A percentile compares a stretch with the other conserved stretches of the same genome.
phyloP scores from a whole-genome alignment of 2,329 filamentous ascomycete species.

The Apiospora hydei region DNA sequence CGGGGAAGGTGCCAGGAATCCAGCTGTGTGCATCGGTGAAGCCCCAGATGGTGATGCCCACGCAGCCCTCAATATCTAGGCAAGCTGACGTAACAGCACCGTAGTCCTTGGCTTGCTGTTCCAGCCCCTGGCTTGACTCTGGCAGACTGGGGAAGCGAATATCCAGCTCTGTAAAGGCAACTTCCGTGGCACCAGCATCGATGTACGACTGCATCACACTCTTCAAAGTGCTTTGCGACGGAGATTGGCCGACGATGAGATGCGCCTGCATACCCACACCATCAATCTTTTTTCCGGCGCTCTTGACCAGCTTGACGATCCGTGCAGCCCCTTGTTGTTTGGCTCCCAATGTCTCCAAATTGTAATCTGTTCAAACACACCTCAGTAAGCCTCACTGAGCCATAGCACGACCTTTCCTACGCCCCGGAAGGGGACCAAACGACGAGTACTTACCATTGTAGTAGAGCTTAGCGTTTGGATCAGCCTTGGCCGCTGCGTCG shows the following conservation, averaged over 20 bases:
- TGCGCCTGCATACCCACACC: slow-evolving; percentile 70
- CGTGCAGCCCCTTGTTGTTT: slow-evolving; percentile 54
- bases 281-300: slow-evolving; percentile 63
- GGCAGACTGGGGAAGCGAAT: slow-evolving; percentile 59
- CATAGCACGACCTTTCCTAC: background rate
- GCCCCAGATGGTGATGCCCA: slow-evolving; percentile 50
- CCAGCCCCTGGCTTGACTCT: slow-evolving; percentile 40
- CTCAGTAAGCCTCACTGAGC: background rate
- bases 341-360: slow-evolving; percentile 59
- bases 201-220: slow-evolving; percentile 59
- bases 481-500: slow-evolving; percentile 59
- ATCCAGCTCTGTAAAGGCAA: slow-evolving; percentile 69
- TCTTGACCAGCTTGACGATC: slow-evolving; percentile 54
- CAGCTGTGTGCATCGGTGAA: slow-evolving; percentile 49
- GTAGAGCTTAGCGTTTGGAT: slow-evolving; percentile 64
- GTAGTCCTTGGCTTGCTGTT: slow-evolving; percentile 55
- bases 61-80: slow-evolving; percentile 42
- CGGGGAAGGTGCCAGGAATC: slow-evolving; percentile 46
- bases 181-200: slow-evolving; percentile 57
- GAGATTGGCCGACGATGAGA: slow-evolving; percentile 61
- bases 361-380: slow-evolving; percentile 51
- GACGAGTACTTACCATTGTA: slow-evolving; percentile 45
- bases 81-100: slow-evolving; percentile 44
- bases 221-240: slow-evolving; percentile 51
- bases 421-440: no score